Conservation (phyloP, 2,329 filamentous ascomycete genomes). For the Coleophoma crateriformis region DNA sequence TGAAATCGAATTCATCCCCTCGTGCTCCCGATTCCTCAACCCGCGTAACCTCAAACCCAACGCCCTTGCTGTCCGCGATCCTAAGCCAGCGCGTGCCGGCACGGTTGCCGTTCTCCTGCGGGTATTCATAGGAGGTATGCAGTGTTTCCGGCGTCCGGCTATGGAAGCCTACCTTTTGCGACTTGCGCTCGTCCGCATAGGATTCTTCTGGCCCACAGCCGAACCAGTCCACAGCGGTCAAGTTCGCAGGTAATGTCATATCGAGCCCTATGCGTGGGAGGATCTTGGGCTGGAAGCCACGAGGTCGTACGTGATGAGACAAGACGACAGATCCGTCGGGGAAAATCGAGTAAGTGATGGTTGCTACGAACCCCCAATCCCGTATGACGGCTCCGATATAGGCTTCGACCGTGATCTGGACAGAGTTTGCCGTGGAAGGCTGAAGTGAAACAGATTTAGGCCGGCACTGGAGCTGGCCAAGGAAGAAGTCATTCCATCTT, state of each 20-base stretch:
- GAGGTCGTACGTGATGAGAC: neutral
- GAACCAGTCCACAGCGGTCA: slow-evolving; percentile 36
- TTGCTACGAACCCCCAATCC: slow-evolving; percentile 1
- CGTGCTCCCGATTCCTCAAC: neutral
- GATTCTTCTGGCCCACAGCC: slow-evolving; percentile 45
- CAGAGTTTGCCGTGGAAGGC: too few relatives aligned
- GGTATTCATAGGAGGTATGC: slow-evolving; percentile 43
- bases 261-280: slow-evolving; percentile 3
- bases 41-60: neutral
- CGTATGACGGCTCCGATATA: neutral
- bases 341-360: neutral
- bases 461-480: too few relatives aligned
- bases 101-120: slow-evolving; percentile 47
- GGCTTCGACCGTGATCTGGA: too few relatives aligned
- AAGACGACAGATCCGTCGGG: neutral
- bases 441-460: too few relatives aligned
- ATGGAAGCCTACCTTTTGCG: slow-evolving; percentile 35
- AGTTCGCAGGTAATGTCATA: slow-evolving; percentile 1
- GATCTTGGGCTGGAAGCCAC: neutral
- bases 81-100: slow-evolving; percentile 42
- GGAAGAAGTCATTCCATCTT: too few relatives aligned
- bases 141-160: slow-evolving; percentile 32
- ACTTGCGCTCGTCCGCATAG: slow-evolving; percentile 42
- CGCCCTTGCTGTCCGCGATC: slow-evolving; percentile 8
- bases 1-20: slow-evolving; percentile 29